phyloP scores from a whole-genome alignment of 306 rosid genomes.

The Castanospermum australe region DNA sequence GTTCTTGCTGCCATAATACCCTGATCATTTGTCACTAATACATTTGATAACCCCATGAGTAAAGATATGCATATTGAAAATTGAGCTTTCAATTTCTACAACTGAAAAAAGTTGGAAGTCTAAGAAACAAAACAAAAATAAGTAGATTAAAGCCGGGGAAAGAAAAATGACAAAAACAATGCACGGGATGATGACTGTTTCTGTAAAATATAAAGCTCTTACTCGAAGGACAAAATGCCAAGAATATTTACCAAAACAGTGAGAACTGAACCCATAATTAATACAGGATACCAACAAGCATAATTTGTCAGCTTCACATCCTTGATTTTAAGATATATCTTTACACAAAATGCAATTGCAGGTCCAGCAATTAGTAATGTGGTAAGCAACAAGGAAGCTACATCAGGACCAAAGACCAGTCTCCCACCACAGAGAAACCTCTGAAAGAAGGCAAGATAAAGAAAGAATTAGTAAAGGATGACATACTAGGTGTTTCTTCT shows the following conservation, averaged over 20 bases:
- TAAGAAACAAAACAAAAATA: neutral
- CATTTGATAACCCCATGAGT: no score
- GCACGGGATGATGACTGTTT: slow-evolving; percentile 2
- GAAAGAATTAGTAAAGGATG: slow-evolving; percentile 37
- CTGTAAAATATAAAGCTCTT: slow-evolving; percentile 10
- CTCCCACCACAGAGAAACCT: slow-evolving; percentile 88
- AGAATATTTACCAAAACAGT: slow-evolving; percentile 67
- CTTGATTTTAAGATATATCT: slow-evolving; percentile 43
- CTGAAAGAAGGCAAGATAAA: slow-evolving; percentile 48
- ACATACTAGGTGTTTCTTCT: neutral
- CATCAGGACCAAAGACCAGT: slow-evolving; percentile 93
- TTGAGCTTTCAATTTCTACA: no score
- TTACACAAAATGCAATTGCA: slow-evolving; percentile 69
- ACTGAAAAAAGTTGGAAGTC: no score
- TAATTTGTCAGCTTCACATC: neutral
- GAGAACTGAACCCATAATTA: slow-evolving; percentile 51
- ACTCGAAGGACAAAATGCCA: neutral
- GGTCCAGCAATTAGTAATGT: slow-evolving; percentile 67
- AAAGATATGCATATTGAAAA: no score
- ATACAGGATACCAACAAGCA: slow-evolving; percentile 50
- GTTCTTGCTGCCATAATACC: neutral
- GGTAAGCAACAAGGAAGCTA: slow-evolving; percentile 71
- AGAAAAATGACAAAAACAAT: neutral
- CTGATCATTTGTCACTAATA: neutral
- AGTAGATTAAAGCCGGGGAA: neutral